Conservation (phyloP, 441 rosid genomes). For the Mallotus repandus region DNA sequence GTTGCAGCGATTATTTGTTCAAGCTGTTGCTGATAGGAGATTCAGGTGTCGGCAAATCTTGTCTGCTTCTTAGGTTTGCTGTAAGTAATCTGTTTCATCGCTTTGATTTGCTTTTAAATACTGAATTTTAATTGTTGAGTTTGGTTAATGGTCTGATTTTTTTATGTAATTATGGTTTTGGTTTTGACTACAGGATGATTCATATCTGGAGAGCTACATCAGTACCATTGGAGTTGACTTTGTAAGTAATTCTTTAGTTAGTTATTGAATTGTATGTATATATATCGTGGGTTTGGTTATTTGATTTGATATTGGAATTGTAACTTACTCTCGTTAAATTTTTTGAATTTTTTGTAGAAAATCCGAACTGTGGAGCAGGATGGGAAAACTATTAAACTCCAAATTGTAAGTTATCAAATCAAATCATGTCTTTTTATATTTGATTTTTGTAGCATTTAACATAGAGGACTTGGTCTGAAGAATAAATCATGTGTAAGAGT, state of each 20-base stretch:
- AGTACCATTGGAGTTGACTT: conserved; percentile 98
- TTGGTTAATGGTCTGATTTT: too few relatives aligned
- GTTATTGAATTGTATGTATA: too few relatives aligned
- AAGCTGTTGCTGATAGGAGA: too few relatives aligned
- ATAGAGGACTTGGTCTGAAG: too few relatives aligned
- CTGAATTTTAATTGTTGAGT: too few relatives aligned
- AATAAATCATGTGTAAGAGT: too few relatives aligned
- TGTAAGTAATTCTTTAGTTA: conserved; percentile 44
- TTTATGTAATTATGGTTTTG: background rate
- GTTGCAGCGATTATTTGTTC: too few relatives aligned
- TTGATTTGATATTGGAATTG: background rate
- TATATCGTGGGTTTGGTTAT: background rate
- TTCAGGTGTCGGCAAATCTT: too few relatives aligned
- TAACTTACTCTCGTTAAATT: background rate
- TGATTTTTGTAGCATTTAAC: too few relatives aligned
- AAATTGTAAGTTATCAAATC: conserved; percentile 58
- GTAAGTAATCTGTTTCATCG: too few relatives aligned
- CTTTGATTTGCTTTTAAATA: too few relatives aligned
- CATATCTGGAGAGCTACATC: conserved; percentile 93
- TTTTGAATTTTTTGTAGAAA: conserved; percentile 44
- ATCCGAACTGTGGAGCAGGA: conserved; percentile 98
- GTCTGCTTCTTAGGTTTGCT: too few relatives aligned
- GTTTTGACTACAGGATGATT: conserved; percentile 65
- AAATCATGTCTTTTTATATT: background rate
- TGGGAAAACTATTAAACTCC: conserved; percentile 92